Percentiles rank a stretch among this genome's conserved stretches.
Evolutionary conservation across 1,139 yeast species (phyloP).

Genomic region (Yamadazyma membranifaciens): DNA sequence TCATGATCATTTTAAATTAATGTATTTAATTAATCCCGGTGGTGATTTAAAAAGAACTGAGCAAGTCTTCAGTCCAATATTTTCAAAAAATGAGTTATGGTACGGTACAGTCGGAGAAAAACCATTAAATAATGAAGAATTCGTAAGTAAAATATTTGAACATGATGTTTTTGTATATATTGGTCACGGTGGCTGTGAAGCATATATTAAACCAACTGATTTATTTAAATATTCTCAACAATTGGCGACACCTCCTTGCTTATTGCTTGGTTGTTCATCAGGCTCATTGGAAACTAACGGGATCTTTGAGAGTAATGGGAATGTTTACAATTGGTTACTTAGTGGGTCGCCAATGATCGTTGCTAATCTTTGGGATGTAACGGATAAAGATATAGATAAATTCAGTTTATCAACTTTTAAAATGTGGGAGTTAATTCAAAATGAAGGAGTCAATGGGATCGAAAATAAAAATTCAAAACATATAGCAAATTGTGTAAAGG

Average conservation of each 20-base stretch:
- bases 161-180: conserved; percentile 69
- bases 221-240: conserved; percentile 23
- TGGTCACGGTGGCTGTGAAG: conserved; percentile 97
- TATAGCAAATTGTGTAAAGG: conserved; percentile 21
- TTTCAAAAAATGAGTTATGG: conserved; percentile 48
- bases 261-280: conserved; percentile 91
- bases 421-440: conserved; percentile 56
- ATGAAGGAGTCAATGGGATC: not conserved
- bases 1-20: not conserved
- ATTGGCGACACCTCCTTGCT: conserved; percentile 60
- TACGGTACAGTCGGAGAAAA: conserved; percentile 48
- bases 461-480: not conserved
- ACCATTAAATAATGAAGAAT: conserved; percentile 53
- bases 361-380: conserved; percentile 94
- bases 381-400: conserved; percentile 89
- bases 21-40: conserved; percentile 75
- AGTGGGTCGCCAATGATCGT: conserved; percentile 84
- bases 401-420: conserved; percentile 62
- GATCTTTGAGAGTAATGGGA: conserved; percentile 70
- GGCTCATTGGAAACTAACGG: conserved; percentile 66
- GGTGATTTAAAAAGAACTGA: conserved; percentile 76
- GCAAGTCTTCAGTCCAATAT: conserved; percentile 48
- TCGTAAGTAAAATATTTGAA: conserved; percentile 31
- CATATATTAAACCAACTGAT: conserved; percentile 51
- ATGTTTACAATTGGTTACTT: conserved; percentile 67